A percentile compares a stretch with the other conserved stretches of the same genome.
These are phyloP conservation scores for Phytophthora gonapodyides DNA, from an alignment of 352 stramenopile species.

Conservation along the genomic window DNA sequence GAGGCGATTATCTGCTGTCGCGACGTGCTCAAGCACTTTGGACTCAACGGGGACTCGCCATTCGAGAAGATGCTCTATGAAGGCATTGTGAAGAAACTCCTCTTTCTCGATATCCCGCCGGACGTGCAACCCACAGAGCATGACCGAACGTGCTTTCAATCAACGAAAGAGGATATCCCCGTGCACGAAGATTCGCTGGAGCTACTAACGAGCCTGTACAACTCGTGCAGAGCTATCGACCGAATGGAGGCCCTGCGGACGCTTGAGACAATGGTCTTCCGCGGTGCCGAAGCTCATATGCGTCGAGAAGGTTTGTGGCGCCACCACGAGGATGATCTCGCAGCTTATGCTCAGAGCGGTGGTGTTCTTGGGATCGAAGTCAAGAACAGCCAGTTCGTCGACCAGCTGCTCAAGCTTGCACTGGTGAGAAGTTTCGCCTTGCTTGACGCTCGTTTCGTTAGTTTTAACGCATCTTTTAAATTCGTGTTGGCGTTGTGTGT, in stretches of 20 bases:
- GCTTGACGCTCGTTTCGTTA: background rate
- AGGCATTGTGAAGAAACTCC: conserved; percentile 76
- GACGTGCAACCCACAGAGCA: conserved; percentile 88
- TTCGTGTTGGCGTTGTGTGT: conserved; percentile 14
- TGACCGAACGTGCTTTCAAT: conserved; percentile 84
- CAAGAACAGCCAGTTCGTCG: conserved; percentile 55
- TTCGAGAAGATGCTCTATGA: conserved; percentile 86
- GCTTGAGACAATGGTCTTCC: conserved; percentile 78
- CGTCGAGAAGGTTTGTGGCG: conserved; percentile 76
- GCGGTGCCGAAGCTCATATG: conserved; percentile 77
- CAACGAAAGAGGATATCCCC: conserved; percentile 83
- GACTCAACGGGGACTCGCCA: conserved; percentile 59
- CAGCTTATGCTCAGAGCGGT: conserved; percentile 55
- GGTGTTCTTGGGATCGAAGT: conserved; percentile 77
- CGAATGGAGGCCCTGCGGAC: conserved; percentile 75
- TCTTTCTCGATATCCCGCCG: conserved; percentile 81
- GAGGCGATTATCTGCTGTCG: conserved; percentile 73
- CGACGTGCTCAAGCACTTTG: conserved; percentile 75
- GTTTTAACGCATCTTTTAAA: conserved; percentile 3
- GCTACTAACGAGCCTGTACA: conserved; percentile 61
- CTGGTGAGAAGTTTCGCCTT: conserved; percentile 41
- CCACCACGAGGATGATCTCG: conserved; percentile 55
- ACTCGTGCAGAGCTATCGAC: conserved; percentile 61
- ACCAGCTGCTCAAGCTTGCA: conserved; percentile 63
- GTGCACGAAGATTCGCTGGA: conserved; percentile 76